Evolutionary conservation across 768 basidiomycete genomes (phyloP).

Genomic region (Kwoniella dejecticola): DNA sequence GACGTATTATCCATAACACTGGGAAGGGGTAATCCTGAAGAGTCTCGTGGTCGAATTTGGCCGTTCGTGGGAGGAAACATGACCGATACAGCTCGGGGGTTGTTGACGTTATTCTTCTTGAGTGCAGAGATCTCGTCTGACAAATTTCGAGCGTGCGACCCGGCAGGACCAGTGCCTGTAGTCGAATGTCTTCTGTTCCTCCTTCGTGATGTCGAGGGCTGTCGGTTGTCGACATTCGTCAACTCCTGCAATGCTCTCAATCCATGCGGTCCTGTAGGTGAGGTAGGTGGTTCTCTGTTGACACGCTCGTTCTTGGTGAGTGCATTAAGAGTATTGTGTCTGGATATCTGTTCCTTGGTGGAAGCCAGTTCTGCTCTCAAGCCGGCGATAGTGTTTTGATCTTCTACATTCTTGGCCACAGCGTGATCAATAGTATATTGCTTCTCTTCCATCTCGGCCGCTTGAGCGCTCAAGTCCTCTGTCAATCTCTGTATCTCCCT

Average conservation of each 20-base stretch:
- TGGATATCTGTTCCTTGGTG: constrained; percentile 91
- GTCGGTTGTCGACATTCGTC: constrained; percentile 14
- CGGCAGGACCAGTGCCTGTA: constrained; percentile 58
- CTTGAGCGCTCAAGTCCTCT: constrained; percentile 72
- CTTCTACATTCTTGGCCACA: constrained; percentile 67
- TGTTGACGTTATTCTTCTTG: constrained; percentile 35
- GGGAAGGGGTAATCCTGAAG: constrained; percentile 50
- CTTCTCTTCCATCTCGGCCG: constrained; percentile 71
- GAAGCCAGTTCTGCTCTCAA: constrained; percentile 90
- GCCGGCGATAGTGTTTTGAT: constrained; percentile 79
- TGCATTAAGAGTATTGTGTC: constrained; percentile 87
- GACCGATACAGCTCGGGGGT: constrained; percentile 47
- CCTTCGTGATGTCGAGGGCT: constrained; percentile 27
- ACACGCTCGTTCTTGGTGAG: constrained; percentile 72
- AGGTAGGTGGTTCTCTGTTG: constrained; percentile 75
- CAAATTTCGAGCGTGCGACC: constrained; percentile 64
- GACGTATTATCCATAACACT: constrained; percentile 80
- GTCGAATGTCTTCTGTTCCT: constrained; percentile 43
- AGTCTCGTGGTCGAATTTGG: constrained; percentile 42
- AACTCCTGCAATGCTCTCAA: constrained; percentile 63
- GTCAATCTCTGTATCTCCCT: constrained; percentile 76
- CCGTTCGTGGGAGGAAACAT: constrained; percentile 51
- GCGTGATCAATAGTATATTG: constrained; percentile 67
- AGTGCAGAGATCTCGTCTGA: constrained; percentile 72
- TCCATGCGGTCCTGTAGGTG: constrained; percentile 64